A percentile compares a stretch with the other conserved stretches of the same genome.
Evolutionary conservation across 2,329 filamentous ascomycete genomes (phyloP).

Genomic region (Geosmithia putterillii): DNA sequence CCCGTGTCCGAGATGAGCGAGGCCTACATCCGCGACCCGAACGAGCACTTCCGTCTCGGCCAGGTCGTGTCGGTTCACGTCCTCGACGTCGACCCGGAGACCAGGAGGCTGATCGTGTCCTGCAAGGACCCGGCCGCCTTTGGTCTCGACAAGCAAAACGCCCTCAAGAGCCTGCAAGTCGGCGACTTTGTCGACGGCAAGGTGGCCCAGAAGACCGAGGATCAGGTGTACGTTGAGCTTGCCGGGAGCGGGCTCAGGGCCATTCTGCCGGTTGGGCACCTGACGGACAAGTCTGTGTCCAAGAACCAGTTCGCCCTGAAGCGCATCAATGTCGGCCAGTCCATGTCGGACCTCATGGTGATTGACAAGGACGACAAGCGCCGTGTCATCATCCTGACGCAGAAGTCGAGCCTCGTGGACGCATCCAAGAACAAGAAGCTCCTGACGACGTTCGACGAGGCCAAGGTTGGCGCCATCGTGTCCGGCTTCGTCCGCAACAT

Average conservation of each 20-base stretch:
- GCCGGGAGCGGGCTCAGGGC: conserved; percentile 64
- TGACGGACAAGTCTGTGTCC: conserved; percentile 71
- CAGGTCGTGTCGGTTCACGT: conserved; percentile 88
- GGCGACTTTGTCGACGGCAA: conserved; percentile 68
- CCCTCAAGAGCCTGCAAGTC: conserved; percentile 59
- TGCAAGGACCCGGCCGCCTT: conserved; percentile 83
- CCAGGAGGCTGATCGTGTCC: conserved; percentile 67
- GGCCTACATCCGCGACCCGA: conserved; percentile 81
- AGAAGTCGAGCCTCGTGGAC: conserved; percentile 72
- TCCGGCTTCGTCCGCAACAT: conserved; percentile 80
- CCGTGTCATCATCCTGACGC: conserved; percentile 62
- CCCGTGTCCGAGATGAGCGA: conserved; percentile 97
- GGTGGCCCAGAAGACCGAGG: conserved; percentile 69
- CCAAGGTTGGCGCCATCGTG: conserved; percentile 55
- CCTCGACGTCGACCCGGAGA: conserved; percentile 63
- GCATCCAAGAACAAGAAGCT: conserved; percentile 62
- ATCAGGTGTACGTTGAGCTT: conserved; percentile 68
- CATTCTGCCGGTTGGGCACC: conserved; percentile 61
- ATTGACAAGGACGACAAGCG: conserved; percentile 76
- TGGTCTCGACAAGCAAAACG: conserved; percentile 61
- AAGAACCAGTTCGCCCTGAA: conserved; percentile 70
- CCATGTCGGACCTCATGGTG: conserved; percentile 68
- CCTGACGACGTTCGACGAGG: conserved; percentile 58
- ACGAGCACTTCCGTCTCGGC: conserved; percentile 77
- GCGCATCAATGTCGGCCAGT: conserved; percentile 75